Conservation (phyloP, 495 filamentous ascomycete genomes). For the Xeromyces bisporus region DNA sequence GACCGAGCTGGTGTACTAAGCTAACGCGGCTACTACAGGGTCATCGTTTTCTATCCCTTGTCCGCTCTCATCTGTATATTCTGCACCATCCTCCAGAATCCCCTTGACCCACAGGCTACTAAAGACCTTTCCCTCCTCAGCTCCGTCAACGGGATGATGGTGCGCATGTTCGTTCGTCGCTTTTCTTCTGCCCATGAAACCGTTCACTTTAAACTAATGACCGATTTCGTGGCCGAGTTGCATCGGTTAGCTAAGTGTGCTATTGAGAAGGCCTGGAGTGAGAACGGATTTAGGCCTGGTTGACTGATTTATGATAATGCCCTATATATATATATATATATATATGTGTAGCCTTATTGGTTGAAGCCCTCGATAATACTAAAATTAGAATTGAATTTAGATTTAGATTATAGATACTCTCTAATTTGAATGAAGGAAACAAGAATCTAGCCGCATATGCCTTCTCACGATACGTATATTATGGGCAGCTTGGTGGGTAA, state of each 20-base stretch:
- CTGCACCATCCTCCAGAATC: conserved; percentile 33
- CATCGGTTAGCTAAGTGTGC: conserved; percentile 24
- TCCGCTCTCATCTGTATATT: conserved; percentile 33
- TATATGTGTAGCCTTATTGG: too few species aligned
- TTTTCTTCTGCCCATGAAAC: conserved; percentile 25
- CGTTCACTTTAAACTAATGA: conserved; percentile 27
- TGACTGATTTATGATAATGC: too few species aligned
- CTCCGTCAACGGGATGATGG: conserved; percentile 25
- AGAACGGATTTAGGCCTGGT: too few species aligned
- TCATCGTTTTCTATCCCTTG: conserved; percentile 35
- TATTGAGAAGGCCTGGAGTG: conserved; percentile 26
- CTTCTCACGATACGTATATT: too few species aligned
- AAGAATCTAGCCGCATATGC: too few species aligned
- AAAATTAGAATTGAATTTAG: too few species aligned
- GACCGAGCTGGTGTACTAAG: too few species aligned
- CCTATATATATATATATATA: too few species aligned
- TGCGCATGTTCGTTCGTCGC: conserved; percentile 22
- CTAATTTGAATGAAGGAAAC: too few species aligned
- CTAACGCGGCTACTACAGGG: conserved; percentile 10
- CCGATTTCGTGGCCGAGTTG: conserved; percentile 31
- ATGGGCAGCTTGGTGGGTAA: too few species aligned
- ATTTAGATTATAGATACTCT: too few species aligned
- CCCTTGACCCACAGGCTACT: conserved; percentile 25
- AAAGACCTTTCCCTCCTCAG: conserved; percentile 26
- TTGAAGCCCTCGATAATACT: too few species aligned